Percentiles rank a stretch among this genome's conserved stretches.
Evolutionary conservation across 108 stramenopile genomes (phyloP).

Genomic region (Craspedostauros australis): DNA sequence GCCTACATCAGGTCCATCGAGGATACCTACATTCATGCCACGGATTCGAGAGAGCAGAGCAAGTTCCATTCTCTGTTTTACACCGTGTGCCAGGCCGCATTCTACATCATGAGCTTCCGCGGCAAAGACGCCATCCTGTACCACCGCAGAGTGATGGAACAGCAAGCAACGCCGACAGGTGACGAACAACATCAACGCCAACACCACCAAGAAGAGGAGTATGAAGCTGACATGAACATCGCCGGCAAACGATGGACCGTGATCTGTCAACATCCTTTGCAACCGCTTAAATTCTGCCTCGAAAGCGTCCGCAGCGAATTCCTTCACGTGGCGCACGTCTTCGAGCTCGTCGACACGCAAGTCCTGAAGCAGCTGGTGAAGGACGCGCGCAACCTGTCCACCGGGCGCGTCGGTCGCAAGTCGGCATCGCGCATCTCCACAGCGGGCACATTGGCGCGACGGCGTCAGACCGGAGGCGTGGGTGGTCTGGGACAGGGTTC

Average conservation of each 20-base stretch:
- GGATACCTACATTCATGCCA: conserved; percentile 20
- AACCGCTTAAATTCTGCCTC: conserved; percentile 88
- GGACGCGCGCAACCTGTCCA: conserved; percentile 22
- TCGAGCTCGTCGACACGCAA: conserved; percentile 12
- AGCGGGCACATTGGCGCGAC: conserved; percentile 60
- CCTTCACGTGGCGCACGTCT: conserved; percentile 70
- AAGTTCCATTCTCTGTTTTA: conserved; percentile 86
- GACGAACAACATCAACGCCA: neutral
- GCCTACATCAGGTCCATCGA: conserved; percentile 60
- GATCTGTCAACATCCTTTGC: conserved; percentile 58
- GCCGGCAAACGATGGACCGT: conserved; percentile 54
- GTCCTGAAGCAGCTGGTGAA: conserved; percentile 22
- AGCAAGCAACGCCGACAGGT: neutral
- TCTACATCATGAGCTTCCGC: conserved; percentile 97
- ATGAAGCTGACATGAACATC: conserved; percentile 27
- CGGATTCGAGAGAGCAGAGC: conserved; percentile 47
- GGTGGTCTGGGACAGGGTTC: conserved; percentile 84
- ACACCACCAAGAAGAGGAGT: conserved; percentile 6
- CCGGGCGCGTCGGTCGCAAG: conserved; percentile 27
- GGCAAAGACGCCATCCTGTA: conserved; percentile 66
- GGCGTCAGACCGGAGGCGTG: conserved; percentile 70
- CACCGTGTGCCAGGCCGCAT: conserved; percentile 92
- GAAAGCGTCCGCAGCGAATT: conserved; percentile 93
- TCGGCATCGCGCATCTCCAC: conserved; percentile 51
- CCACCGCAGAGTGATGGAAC: conserved; percentile 35